Conservation (phyloP, 1,284 basidiomycete species). For the Ganoderma lucidum region DNA sequence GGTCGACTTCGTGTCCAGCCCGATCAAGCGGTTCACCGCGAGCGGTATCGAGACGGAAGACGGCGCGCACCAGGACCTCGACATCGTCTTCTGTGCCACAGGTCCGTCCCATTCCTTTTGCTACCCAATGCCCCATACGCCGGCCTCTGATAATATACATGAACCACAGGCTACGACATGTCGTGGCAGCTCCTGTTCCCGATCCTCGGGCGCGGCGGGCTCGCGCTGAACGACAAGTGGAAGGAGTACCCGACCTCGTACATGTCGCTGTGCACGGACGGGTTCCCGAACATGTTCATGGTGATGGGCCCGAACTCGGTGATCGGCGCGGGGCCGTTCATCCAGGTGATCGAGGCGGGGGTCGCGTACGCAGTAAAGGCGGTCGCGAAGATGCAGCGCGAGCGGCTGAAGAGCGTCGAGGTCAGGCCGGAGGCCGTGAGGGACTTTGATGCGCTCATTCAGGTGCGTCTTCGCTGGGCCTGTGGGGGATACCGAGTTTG, state of each 20-base stretch:
- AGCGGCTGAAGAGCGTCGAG: slow-evolving; percentile 61
- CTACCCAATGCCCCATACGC: too few species aligned
- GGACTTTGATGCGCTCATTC: slow-evolving; percentile 16
- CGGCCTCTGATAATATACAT: too few species aligned
- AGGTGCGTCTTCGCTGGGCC: slow-evolving; percentile 4
- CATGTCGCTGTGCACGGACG: slow-evolving; percentile 60
- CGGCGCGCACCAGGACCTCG: slow-evolving; percentile 59
- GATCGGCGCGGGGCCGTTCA: slow-evolving; percentile 59
- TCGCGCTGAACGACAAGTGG: slow-evolving; percentile 57
- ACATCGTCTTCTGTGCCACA: slow-evolving; percentile 54
- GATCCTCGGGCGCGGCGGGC: slow-evolving; percentile 58
- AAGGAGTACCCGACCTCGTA: slow-evolving; percentile 63
- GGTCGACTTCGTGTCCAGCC: slow-evolving; percentile 61
- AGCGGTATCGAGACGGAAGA: slow-evolving; percentile 64
- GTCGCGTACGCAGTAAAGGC: slow-evolving; percentile 61
- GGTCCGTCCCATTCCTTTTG: slow-evolving; percentile 27
- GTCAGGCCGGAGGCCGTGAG: slow-evolving; percentile 9
- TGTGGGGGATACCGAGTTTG: too few species aligned
- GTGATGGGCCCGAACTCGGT: slow-evolving; percentile 62
- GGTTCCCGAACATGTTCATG: slow-evolving; percentile 70
- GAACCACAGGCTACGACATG: slow-evolving; percentile 56
- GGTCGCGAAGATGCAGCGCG: slow-evolving; percentile 65
- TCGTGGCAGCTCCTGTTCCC: slow-evolving; percentile 58
- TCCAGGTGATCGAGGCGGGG: slow-evolving; percentile 62
- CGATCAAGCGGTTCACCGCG: slow-evolving; percentile 58